phyloP scores from a whole-genome alignment of 257 asterid species.

The Ocimum tenuiflorum region DNA sequence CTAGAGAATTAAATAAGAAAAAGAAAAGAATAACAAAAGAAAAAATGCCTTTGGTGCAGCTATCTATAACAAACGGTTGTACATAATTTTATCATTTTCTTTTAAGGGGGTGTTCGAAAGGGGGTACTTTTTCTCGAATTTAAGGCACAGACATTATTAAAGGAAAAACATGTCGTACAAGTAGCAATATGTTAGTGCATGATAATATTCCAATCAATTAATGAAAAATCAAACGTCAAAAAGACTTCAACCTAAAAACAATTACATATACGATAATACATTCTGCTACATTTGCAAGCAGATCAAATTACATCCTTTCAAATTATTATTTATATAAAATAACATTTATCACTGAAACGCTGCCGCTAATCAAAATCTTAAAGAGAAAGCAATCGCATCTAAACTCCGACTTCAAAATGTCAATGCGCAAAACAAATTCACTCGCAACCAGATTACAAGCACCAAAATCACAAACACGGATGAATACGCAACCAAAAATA shows the following conservation, averaged over 20 bases:
- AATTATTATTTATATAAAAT: neutral
- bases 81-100: neutral
- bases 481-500: neutral
- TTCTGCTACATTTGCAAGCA: neutral
- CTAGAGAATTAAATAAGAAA: neutral
- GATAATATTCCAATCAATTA: neutral
- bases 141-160: neutral
- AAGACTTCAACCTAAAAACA: neutral
- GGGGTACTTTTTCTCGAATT: neutral
- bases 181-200: constrained; percentile 9
- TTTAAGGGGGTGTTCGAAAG: neutral
- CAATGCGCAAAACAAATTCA: neutral
- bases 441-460: neutral
- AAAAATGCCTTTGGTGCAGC: neutral
- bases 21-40: neutral
- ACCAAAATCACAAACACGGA: neutral
- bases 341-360: neutral
- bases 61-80: too few species aligned
- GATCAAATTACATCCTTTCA: neutral
- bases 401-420: neutral
- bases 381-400: neutral
- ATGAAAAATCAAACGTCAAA: neutral
- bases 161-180: constrained; percentile 5
- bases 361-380: neutral
- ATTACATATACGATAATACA: constrained; percentile 7